Percentiles rank a stretch among this genome's conserved stretches.
These are phyloP conservation scores for Bipolaris sorokiniana DNA, from an alignment of 2,329 filamentous ascomycete species.

Conservation along the genomic window DNA sequence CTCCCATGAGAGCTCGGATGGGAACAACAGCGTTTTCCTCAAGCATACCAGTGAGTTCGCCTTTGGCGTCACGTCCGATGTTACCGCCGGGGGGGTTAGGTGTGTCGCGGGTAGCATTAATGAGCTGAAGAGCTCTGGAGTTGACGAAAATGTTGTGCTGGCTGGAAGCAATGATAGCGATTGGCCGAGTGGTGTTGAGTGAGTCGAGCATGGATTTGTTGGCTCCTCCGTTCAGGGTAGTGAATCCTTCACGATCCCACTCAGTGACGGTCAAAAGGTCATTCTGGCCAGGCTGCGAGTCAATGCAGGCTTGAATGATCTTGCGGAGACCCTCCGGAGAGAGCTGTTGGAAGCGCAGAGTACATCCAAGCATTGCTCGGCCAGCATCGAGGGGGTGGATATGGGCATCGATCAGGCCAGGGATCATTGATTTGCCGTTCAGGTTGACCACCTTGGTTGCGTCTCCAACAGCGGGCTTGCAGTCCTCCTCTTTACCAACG, in stretches of 20 bases:
- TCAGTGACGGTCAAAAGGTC: slow-evolving; percentile 4
- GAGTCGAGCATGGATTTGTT: slow-evolving; percentile 5
- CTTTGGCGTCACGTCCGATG: background rate
- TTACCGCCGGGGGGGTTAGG: slow-evolving; percentile 2
- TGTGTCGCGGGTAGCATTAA: slow-evolving; percentile 1
- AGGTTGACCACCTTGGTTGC: slow-evolving; percentile 8
- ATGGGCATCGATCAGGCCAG: slow-evolving; percentile 9
- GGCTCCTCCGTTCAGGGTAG: background rate
- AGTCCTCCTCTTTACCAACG: slow-evolving; percentile 3
- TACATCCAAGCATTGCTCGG: slow-evolving; percentile 5
- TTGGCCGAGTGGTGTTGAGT: slow-evolving; percentile 3
- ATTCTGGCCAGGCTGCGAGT: slow-evolving; percentile 1
- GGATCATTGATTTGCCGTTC: slow-evolving; percentile 7
- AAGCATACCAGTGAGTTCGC: slow-evolving; percentile 1
- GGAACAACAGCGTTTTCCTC: slow-evolving; percentile 3
- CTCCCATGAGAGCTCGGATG: background rate
- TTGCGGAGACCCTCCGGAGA: background rate
- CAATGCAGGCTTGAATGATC: slow-evolving; percentile 5
- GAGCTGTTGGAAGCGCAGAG: slow-evolving; percentile 5
- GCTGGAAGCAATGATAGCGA: slow-evolving; percentile 1
- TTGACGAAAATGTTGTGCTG: slow-evolving; percentile 7
- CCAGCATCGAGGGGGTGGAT: slow-evolving; percentile 6
- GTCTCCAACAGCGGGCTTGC: slow-evolving; percentile 2
- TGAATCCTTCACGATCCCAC: slow-evolving; percentile 6
- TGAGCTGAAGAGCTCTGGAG: slow-evolving; percentile 1